Conservation (phyloP, 352 stramenopile species). For the Albugo candida region DNA sequence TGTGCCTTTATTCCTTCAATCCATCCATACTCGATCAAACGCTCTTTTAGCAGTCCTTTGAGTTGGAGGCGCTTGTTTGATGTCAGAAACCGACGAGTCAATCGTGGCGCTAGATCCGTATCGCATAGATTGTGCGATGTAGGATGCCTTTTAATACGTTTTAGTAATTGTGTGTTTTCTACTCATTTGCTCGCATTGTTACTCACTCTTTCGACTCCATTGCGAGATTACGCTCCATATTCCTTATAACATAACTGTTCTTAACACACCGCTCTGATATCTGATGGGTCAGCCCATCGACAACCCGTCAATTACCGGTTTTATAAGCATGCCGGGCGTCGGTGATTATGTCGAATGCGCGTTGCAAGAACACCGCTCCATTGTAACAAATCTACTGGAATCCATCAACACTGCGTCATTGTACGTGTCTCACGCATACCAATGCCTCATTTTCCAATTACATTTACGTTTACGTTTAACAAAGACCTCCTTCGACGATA, state of each 20-base stretch:
- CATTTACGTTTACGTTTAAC: not conserved
- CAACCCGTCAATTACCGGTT: too few relatives aligned
- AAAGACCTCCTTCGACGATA: constrained; percentile 50
- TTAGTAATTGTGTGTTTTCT: too few relatives aligned
- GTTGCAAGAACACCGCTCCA: constrained; percentile 65
- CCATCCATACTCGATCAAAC: constrained; percentile 84
- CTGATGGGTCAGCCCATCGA: too few relatives aligned
- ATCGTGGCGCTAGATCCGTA: too few relatives aligned
- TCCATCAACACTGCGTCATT: constrained; percentile 43
- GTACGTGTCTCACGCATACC: constrained; percentile 7
- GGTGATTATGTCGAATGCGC: constrained; percentile 48
- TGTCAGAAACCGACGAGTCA: constrained; percentile 1
- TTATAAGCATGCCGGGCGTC: constrained; percentile 23
- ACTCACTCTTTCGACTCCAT: too few relatives aligned
- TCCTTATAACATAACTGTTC: too few relatives aligned
- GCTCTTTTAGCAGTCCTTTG: constrained; percentile 72
- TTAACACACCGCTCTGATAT: too few relatives aligned
- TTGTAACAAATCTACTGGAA: constrained; percentile 70
- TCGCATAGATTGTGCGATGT: too few relatives aligned
- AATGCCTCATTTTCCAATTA: not conserved
- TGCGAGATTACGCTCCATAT: too few relatives aligned
- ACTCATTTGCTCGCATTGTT: too few relatives aligned
- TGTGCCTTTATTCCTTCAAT: constrained; percentile 80
- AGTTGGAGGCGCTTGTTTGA: constrained; percentile 14
- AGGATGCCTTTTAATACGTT: too few relatives aligned